Evolutionary conservation across 2,329 filamentous ascomycete genomes (phyloP).

Genomic region (Macrophomina tecta): DNA sequence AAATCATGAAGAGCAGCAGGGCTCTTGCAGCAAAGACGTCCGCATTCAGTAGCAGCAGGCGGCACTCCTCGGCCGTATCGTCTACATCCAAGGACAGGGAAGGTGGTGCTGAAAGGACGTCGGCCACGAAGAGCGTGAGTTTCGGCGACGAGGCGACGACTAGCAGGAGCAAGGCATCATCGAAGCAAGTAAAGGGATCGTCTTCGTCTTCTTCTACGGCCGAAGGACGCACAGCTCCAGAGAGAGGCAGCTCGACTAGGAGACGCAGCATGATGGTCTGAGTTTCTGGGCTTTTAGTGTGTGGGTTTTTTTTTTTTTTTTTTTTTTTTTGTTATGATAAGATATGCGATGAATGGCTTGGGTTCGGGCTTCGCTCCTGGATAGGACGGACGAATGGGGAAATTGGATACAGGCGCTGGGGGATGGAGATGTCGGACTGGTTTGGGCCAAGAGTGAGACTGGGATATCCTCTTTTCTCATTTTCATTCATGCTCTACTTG

Average conservation of each 20-base stretch:
- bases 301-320: not conserved
- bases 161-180: slow-evolving; percentile 1
- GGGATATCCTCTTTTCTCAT: no score
- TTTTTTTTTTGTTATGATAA: not conserved
- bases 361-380: not conserved
- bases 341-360: not conserved
- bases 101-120: slow-evolving; percentile 29
- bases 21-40: slow-evolving; percentile 37
- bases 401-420: not conserved
- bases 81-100: slow-evolving; percentile 28
- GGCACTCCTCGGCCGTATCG: slow-evolving; percentile 41
- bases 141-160: not conserved
- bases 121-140: not conserved
- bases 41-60: slow-evolving; percentile 30
- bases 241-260: slow-evolving; percentile 44
- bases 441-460: not conserved
- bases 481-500: no score
- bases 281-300: slow-evolving; percentile 1
- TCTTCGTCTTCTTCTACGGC: slow-evolving; percentile 29
- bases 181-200: not conserved
- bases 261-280: slow-evolving; percentile 52
- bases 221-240: slow-evolving; percentile 31
- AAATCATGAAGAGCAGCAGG: slow-evolving; percentile 38
- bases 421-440: not conserved
- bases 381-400: not conserved